phyloP scores from a whole-genome alignment of 768 basidiomycete species.

The Hygrocybe coccinea region DNA sequence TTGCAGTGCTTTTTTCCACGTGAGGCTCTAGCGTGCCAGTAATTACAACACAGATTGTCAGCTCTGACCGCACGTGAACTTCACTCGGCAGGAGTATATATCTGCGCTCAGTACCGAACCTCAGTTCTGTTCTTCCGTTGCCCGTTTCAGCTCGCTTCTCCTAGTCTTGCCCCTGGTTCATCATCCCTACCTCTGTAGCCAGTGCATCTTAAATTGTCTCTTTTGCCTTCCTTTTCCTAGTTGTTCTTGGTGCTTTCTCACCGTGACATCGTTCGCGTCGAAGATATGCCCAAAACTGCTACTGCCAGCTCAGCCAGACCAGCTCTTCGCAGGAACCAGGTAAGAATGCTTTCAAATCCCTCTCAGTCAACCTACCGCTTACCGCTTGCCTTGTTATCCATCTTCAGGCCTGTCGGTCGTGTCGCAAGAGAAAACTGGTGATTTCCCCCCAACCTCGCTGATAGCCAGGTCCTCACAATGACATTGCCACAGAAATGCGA shows the following conservation, averaged over 20 bases:
- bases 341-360: conserved; percentile 22
- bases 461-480: conserved; percentile 3
- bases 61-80: no score
- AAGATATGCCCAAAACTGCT: conserved; percentile 62
- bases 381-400: conserved; percentile 6
- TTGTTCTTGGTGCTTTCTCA: no score
- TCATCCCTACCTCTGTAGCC: no score
- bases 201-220: background rate
- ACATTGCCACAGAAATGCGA: conserved; percentile 68
- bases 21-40: no score
- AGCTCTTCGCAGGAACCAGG: conserved; percentile 77
- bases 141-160: no score
- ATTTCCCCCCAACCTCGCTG: conserved; percentile 22
- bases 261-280: background rate
- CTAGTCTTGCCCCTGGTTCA: no score
- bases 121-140: no score
- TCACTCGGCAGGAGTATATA: no score
- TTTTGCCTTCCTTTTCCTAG: background rate
- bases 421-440: conserved; percentile 81
- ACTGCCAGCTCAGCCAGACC: conserved; percentile 47
- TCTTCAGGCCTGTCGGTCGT: conserved; percentile 69
- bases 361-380: conserved; percentile 1
- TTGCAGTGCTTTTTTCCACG: no score
- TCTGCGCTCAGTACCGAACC: no score
- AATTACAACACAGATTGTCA: no score